Base-by-base conservation (phyloP, 805 yeast species). In the Maudiozyma bulderi region DNA sequence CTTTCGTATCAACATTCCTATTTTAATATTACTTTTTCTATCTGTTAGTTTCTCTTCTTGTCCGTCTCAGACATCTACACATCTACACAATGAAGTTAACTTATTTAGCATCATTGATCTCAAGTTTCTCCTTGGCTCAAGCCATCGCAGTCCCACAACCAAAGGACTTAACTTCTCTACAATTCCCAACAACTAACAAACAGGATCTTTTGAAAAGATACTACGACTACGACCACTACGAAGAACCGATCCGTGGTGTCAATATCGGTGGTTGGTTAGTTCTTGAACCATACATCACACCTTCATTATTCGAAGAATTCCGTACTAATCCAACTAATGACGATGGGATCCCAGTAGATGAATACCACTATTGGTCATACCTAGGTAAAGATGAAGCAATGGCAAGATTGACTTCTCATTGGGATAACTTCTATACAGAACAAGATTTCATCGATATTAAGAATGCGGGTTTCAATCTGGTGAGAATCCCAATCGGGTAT, bases 221-320 rank as follows among this genome's bases (percentile, higher is more conserved):
- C 47, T 59, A 53, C 46, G 59, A 60, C 46, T 59, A 59, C 45
- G 34, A 30, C n/a, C 5, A 45, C 8, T 10, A 44, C 1, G 33
- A 32, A 35, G 58, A 52, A 26, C 55, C 53, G 11, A 47, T 58
- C 20, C 53, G 63, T 40, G 96, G 96, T 57, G 88, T 88, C 45
- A 84, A 84, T 60, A 68, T 88, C 33, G 96, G 96, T 53, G 95
- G 95, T 43, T 88, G 96, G 96, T 74, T 88, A 46, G 88, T 88
- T 1, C 68, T 88, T 41, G 96, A 88, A 67, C 88, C 96, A 2
- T 87, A 75, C 66, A 88, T 88, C 61, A 84, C 88, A 0, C 96
- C 95, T 5, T 78, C 89, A 1, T 65, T 84, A 44, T 87, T 89
- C 60, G 75, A 74, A 43, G 75, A 73, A 40, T 71, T 66, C 59